Base-by-base conservation (phyloP, 1,284 basidiomycete species). In the Ceratorhiza oryzae-sativae region DNA sequence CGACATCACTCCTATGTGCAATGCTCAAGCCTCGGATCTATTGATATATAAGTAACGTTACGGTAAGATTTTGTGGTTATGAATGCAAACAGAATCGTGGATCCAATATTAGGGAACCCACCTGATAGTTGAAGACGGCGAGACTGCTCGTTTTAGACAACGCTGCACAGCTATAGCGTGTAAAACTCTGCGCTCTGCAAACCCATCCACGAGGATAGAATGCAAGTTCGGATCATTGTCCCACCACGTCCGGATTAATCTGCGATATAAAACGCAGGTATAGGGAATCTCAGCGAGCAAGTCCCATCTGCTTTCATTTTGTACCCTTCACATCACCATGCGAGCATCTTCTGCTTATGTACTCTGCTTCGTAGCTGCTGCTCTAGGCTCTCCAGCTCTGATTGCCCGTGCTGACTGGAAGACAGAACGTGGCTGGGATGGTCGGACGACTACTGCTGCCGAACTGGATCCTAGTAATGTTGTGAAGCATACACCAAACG, bases 401-500 rank as follows among this genome's bases (percentile, higher is more conserved):
- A 39, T 45, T 15, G 34, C 49, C 36, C 67, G 67, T 18, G 41
- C 18, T 3, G 67, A 70, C 42, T 70, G 67, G 67, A 70, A 70
- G 27, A 30, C 27, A 2, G 32, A 34, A 20, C 67, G 30, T 13
- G 67, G 67, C 23, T 70, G 67, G 67, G 32, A 70, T 27, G 67
- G 67, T 25, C 58, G 32, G 27, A 59, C 55, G 12, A 59, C 67
- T 12, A 70, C 67, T 8, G 41, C 67, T 10, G 53, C 53, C 41
- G 53, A 70, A n/a, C 67, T 70, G n/a, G 55, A 59, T 39, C 67
- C 67, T 3, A 70, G 67, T n/a, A 70, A 70, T 20, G 67, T 70
- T 18, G 55, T 49, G 42, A 58, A 58, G 32, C 53, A 42, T 30
- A 49, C 55, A 5, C 55, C 67, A 20, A 32, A 32, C 15, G 67